phyloP scores from a whole-genome alignment of 306 rosid species.

The Quillaja saponaria region DNA sequence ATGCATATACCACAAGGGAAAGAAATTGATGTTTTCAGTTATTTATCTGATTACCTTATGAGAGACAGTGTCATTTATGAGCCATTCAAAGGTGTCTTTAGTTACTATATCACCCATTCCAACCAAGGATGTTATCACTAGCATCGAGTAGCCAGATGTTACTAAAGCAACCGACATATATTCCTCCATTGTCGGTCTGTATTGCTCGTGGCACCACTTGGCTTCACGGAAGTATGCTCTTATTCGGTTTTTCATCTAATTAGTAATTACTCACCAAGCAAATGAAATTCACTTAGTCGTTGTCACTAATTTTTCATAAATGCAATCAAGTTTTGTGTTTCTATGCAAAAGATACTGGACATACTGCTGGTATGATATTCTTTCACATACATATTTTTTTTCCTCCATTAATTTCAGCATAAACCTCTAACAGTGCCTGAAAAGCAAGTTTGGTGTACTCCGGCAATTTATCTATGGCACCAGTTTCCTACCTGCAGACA shows the following conservation, averaged over 20 bases:
- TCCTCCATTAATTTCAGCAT: slow-evolving; percentile 30
- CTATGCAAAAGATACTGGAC: slow-evolving; percentile 28
- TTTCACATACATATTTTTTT: slow-evolving; percentile 12
- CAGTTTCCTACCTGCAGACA: neutral
- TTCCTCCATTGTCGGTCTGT: slow-evolving; percentile 40
- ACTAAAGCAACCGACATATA: slow-evolving; percentile 13
- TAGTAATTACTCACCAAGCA: neutral
- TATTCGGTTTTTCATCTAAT: slow-evolving; percentile 20
- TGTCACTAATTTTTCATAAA: neutral
- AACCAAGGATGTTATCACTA: slow-evolving; percentile 24
- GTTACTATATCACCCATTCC: slow-evolving; percentile 34
- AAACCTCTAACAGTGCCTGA: slow-evolving; percentile 11
- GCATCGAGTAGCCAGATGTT: slow-evolving; percentile 2
- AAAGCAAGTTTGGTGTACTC: slow-evolving; percentile 27
- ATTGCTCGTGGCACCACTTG: slow-evolving; percentile 37
- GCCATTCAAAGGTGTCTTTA: slow-evolving; percentile 40
- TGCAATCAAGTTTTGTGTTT: neutral
- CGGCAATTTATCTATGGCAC: slow-evolving; percentile 23
- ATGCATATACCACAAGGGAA: neutral
- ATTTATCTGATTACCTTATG: slow-evolving; percentile 8
- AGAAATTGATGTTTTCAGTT: no score
- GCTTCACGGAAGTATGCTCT: slow-evolving; percentile 43
- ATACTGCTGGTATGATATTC: slow-evolving; percentile 28
- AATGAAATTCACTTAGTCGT: neutral
- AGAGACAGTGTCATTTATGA: slow-evolving; percentile 17